Evolutionary conservation across 164 flowering plant genomes (phyloP).

Genomic region (Chimonanthus praecox): DNA sequence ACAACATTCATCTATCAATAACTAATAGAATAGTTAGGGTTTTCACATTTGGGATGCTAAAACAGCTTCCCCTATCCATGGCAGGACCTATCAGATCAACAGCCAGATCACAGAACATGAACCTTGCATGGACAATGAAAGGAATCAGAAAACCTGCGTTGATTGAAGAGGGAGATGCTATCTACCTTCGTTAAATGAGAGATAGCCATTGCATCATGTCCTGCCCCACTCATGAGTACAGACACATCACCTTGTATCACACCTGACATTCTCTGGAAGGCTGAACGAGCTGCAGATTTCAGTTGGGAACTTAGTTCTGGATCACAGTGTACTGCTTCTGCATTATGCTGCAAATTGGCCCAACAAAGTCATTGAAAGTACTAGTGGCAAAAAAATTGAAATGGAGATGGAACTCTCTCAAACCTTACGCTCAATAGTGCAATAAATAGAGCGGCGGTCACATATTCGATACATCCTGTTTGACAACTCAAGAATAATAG

Average conservation of each 20-base stretch:
- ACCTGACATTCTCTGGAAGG: slow-evolving; percentile 53
- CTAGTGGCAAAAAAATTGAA: slow-evolving; percentile 3
- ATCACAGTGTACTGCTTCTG: slow-evolving; percentile 78
- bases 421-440: slow-evolving; percentile 85
- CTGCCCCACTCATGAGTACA: slow-evolving; percentile 97
- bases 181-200: slow-evolving; percentile 83
- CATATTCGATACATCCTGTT: slow-evolving; percentile 61
- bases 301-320: slow-evolving; percentile 56
- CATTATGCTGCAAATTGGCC: slow-evolving; percentile 68
- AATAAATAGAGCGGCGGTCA: slow-evolving; percentile 71
- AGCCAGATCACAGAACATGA: not conserved
- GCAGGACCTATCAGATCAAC: not conserved
- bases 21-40: too few species aligned
- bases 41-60: too few species aligned
- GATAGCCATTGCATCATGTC: slow-evolving; percentile 99
- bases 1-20: too few species aligned
- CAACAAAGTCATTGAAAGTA: not conserved
- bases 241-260: slow-evolving; percentile 64
- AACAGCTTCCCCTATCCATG: not conserved
- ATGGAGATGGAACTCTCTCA: slow-evolving; percentile 10
- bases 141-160: not conserved
- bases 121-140: not conserved
- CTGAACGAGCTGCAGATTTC: slow-evolving; percentile 55
- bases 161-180: not conserved
- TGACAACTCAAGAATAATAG: slow-evolving; percentile 66